Evolutionary conservation across 2,329 filamentous ascomycete species (phyloP).

Genomic region (Cladosporium cucumerinum): DNA sequence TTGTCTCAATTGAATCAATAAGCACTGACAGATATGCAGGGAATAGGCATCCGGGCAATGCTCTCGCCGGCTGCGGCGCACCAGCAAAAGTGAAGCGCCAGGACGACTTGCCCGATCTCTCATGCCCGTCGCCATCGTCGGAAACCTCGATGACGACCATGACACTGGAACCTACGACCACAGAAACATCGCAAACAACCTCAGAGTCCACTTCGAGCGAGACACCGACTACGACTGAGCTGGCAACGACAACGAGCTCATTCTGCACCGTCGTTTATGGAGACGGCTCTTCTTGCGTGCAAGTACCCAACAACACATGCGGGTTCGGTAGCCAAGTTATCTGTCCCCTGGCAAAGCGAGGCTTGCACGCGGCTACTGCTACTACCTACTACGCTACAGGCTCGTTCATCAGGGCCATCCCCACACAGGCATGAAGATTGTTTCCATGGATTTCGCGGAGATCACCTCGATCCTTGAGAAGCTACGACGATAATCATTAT

Average conservation of each 20-base stretch:
- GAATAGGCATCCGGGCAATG: slow-evolving; percentile 1
- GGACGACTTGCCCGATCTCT: slow-evolving; percentile 1
- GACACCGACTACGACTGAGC: background rate
- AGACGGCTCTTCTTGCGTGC: background rate
- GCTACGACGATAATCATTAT: background rate
- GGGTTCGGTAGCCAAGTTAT: background rate
- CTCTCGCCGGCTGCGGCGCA: background rate
- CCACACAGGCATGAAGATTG: background rate
- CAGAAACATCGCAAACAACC: background rate
- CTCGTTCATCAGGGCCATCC: background rate
- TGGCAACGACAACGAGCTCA: background rate
- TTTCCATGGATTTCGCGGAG: background rate
- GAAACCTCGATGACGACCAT: background rate
- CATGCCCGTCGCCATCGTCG: background rate
- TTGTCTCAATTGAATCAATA: too few species aligned
- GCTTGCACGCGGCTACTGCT: background rate
- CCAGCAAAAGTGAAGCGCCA: background rate
- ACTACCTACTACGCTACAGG: background rate
- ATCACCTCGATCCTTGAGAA: background rate
- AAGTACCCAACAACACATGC: background rate
- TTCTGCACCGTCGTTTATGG: slow-evolving; percentile 4
- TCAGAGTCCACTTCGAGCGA: background rate
- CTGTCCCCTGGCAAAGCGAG: slow-evolving; percentile 7
- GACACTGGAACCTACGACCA: background rate
- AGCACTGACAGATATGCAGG: background rate